Evolutionary conservation across 306 rosid genomes (phyloP), one percentile per base, ranked within the genome.

Genomic region (Prunus mira): DNA sequence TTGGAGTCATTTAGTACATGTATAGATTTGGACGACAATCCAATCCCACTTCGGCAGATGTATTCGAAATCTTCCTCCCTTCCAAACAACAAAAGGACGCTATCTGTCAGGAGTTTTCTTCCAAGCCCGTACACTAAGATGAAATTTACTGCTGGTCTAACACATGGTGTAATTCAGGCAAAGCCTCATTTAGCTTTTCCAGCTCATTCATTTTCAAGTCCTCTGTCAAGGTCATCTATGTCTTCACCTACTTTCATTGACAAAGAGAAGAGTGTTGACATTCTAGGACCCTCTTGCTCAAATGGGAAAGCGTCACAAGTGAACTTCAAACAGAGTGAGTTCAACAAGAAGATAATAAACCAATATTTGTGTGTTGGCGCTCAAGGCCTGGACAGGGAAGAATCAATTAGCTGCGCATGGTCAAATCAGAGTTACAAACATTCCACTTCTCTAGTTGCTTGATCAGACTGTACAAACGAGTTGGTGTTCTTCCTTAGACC

Each of bases 91-190:
- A 83, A 89, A 69, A 88, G 92, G 79, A 71, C 84, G 78, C 79
- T 76, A 30, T 76, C 90, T 27, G 19, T 51, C 12, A 73, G 82
- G 72, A 84, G 51, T 47, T 73, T 32, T 76, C 79, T 76, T 70
- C 96, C 98, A 28, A 94, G 96, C 83, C 88, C 89, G 57, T 82
- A 86, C 58, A 75, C 95, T 18, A 94, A 80, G 81, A 73, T 86
- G 86, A 91, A 74, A 74, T 94, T 86, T 65, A 77, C 86, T 11
- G 86, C 90, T 43, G 92, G 96, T 55, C 80, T 94, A 61, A 85
- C 79, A 89, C 97, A 94, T 24, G 98, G 96, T 9, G 96, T 94
- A 38, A 90, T 90, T 76, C 89, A 90, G 74, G 82, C 88, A 68
- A 86, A 71, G 71, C 97, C 93, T n/a, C 81, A 80, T 54, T 47